A percentile compares a stretch with the other conserved stretches of the same genome.
Evolutionary conservation across 202 grass and related monocot species (phyloP).

Genomic region (Setaria italica): DNA sequence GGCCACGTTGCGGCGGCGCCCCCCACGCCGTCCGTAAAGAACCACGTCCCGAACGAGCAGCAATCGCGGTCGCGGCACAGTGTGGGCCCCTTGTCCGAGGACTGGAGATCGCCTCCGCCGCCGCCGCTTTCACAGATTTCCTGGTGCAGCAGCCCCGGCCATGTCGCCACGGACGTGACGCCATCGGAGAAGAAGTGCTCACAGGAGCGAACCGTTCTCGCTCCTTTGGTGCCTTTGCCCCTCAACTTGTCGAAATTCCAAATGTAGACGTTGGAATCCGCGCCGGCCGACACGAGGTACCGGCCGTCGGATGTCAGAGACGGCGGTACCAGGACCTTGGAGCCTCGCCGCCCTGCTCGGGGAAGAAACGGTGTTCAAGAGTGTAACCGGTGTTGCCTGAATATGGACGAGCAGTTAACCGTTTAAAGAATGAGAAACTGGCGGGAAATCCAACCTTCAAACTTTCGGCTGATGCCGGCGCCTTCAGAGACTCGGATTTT

Average conservation of each 20-base stretch:
- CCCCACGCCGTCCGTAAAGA: slow-evolving; percentile 47
- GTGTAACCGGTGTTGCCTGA: neutral
- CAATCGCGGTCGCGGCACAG: slow-evolving; percentile 47
- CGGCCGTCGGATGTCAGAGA: slow-evolving; percentile 67
- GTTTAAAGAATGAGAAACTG: neutral
- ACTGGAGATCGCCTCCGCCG: neutral
- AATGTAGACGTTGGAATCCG: slow-evolving; percentile 68
- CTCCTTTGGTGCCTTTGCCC: slow-evolving; percentile 11
- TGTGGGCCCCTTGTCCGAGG: neutral
- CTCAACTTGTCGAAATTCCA: slow-evolving; percentile 46
- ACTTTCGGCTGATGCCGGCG: slow-evolving; percentile 45
- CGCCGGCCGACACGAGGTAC: slow-evolving; percentile 62
- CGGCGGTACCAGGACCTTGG: slow-evolving; percentile 50
- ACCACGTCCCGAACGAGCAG: slow-evolving; percentile 59
- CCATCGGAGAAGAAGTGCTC: slow-evolving; percentile 66
- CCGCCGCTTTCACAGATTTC: too few species aligned
- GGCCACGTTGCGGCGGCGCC: slow-evolving; percentile 71
- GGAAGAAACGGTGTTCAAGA: neutral
- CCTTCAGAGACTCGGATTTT: slow-evolving; percentile 61
- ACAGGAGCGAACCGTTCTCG: slow-evolving; percentile 46
- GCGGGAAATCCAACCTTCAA: slow-evolving; percentile 62
- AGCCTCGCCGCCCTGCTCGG: slow-evolving; percentile 52
- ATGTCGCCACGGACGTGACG: slow-evolving; percentile 59
- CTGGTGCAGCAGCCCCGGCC: slow-evolving; percentile 33
- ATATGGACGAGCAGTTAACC: neutral